Evolutionary conservation across 805 yeast species (phyloP), one percentile per base, ranked within the genome.

Genomic region (Metschnikowia matae): DNA sequence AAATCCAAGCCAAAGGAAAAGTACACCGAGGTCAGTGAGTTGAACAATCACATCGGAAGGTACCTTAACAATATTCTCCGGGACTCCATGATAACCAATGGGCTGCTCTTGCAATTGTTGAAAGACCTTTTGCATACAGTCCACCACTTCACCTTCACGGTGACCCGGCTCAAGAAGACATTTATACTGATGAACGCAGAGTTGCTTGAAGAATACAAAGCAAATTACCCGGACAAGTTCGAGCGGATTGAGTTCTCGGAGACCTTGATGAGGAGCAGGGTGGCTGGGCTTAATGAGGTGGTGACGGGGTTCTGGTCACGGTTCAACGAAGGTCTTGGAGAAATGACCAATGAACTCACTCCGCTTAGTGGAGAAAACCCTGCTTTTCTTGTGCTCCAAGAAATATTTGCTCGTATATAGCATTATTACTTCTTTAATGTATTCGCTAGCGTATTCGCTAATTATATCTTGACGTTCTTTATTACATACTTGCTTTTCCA

Each of bases 41-140:
- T 50, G 80, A 77, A 50, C 59, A 67, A 26, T 61, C 66, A 67
- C 31, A 73, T 86, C 49, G 80, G 83, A 40, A 70, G 76, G 7
- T 84, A 79, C 58, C 68, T 88, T 53, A 86, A 83, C 61, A 79
- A 84, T 2, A 74, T 84, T 18, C 64, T 89, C 55, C 77, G 81
- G 54, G 87, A 84, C 55, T 81, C 89, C 10, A 74, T 87, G 62
- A 70, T 87, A 48, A 84, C 91, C 1, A 80, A 82, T 49, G 74
- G 79, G 17, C 74, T 72, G 43, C 64, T 85, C 46, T 69, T 85
- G 40, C 71, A 74, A 43, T 66, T 75, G 14, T 58, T 80, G 41
- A 73, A 77, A 54, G 67, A 65, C 45, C 58, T 83, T 50, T 67
- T 82, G 51, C 73, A 75, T 39, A 67, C 80, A 44, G 69, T 81